Evolutionary conservation across 495 filamentous ascomycete species (phyloP).

Genomic region (Pyrenopolyporus hunteri): DNA sequence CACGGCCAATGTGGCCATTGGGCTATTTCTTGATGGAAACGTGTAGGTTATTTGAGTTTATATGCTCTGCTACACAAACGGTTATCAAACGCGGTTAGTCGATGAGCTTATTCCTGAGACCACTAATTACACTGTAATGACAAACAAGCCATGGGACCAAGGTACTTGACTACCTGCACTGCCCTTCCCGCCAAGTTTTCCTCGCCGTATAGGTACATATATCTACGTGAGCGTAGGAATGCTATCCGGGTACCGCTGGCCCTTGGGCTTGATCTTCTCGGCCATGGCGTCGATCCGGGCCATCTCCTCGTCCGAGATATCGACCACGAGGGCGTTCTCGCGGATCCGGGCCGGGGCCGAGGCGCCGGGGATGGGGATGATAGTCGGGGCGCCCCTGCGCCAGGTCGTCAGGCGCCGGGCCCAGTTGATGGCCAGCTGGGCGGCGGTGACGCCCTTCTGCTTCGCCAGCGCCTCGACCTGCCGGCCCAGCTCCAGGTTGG

Average conservation of each 20-base stretch:
- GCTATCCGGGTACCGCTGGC: constrained; percentile 47
- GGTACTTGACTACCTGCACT: not conserved
- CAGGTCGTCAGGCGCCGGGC: constrained; percentile 54
- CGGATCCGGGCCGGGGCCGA: constrained; percentile 53
- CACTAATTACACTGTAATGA: too few species aligned
- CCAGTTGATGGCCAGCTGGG: constrained; percentile 84
- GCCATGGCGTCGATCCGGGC: constrained; percentile 56
- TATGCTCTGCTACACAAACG: not conserved
- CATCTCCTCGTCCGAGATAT: constrained; percentile 56
- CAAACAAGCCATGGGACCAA: constrained; percentile 1
- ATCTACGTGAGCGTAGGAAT: constrained; percentile 46
- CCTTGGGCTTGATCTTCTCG: constrained; percentile 49
- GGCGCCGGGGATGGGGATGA: constrained; percentile 86
- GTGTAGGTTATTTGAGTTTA: not conserved
- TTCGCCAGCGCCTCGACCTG: constrained; percentile 70
- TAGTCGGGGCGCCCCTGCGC: constrained; percentile 63
- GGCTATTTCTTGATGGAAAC: not conserved
- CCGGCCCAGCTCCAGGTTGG: constrained; percentile 73
- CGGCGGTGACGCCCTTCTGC: constrained; percentile 71
- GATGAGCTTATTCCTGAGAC: too few species aligned
- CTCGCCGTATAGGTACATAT: too few species aligned
- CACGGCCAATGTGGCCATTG: constrained; percentile 11
- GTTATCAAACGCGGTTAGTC: too few species aligned
- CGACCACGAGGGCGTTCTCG: constrained; percentile 57
- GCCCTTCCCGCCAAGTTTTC: not conserved